Evolutionary conservation across 768 basidiomycete genomes (phyloP), one percentile per base, ranked within the genome.

Genomic region (Kwoniella pini): DNA sequence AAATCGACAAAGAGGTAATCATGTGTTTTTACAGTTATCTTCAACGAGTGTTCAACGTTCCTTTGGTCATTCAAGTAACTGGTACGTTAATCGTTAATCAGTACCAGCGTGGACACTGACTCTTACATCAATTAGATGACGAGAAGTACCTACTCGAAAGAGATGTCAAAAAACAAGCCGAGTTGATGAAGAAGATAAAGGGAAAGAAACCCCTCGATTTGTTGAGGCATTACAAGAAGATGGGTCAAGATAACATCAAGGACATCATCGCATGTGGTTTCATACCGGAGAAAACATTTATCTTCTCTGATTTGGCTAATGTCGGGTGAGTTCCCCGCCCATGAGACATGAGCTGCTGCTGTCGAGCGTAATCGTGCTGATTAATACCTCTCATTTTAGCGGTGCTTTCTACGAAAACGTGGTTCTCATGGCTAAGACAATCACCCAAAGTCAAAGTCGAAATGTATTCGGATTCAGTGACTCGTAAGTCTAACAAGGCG

Each of bases 141-240:
- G 96, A 99, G 77, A 99, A 99, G 78, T 99, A 98, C 82, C 80
- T 99, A 46, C 96, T 99, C 84, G 95, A 98, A 79, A 90, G 92
- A 56, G 89, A 78, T 33, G 43, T 63, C 50, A 76, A 76, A 61
- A 76, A 76, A 28, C 74, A 75, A 60, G 69, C 69, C 21, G 71
- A 70, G 28, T 52, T 64, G 45, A 55, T 65, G 62, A 73, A 73
- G 56, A 73, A 70, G 61, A 62, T 67, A 68, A 70, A 72, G 54
- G 63, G 54, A 15, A 70, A 70, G 61, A 72, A 72, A 54, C 71
- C 71, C 31, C 48, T 75, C 17, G 71, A 71, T 77, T 83, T 90
- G 33, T 91, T 97, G 66, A 88, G 97, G 76, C 89, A 89, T 21
- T 85, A 86, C 73, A 81, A 82, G 26, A 81, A 82, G 22, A 98